Evolutionary conservation across 768 basidiomycete species (phyloP), one percentile per base, ranked within the genome.

Genomic region (Suillus decipiens): DNA sequence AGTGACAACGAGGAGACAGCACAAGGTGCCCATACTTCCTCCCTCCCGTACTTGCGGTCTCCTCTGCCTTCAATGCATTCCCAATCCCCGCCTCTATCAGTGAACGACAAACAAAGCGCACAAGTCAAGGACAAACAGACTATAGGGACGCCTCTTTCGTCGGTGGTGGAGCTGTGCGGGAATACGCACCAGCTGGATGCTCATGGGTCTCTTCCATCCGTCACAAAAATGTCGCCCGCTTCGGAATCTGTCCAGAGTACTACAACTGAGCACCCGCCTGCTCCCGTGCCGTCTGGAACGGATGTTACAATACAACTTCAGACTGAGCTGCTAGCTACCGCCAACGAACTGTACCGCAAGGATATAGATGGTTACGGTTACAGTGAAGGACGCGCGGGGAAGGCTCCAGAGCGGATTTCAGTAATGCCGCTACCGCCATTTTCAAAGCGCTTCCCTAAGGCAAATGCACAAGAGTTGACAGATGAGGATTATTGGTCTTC

Each of bases 401-500:
- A 75, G 64, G 62, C 72, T 63, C 53, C 60, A 12, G 67, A 68
- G 10, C 59, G 62, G 3, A 48, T 42, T 55, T 34, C 61, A 34
- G 71, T 72, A 9, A n/a, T 60, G 39, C 64, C 69, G 1, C 63
- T 75, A 0, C 56, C 56, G 17, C 56, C 56, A 12, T 57, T 41
- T 41, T 64, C 67, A 33, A 76, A 66, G 64, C 56, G 60, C 11
- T 42, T 57, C 39, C 70, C 75, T 39, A 75, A 70, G 54, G 28
- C 62, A 24, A 68, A 64, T 48, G 68, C 67, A 10, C 55, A 66
- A 19, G 53, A 61, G 59, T 53, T 75, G 17, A 77, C 80, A 56
- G 86, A 87, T 65, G 86, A 88, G 66, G 86, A 86, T 54, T 89
- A 89, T 71, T 89, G 88, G 89, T 82, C 85, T 54, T 82, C 84